These are phyloP conservation scores for Malassezia furfur DNA, from an alignment of 1,284 basidiomycete genomes.

Conservation along the genomic window DNA sequence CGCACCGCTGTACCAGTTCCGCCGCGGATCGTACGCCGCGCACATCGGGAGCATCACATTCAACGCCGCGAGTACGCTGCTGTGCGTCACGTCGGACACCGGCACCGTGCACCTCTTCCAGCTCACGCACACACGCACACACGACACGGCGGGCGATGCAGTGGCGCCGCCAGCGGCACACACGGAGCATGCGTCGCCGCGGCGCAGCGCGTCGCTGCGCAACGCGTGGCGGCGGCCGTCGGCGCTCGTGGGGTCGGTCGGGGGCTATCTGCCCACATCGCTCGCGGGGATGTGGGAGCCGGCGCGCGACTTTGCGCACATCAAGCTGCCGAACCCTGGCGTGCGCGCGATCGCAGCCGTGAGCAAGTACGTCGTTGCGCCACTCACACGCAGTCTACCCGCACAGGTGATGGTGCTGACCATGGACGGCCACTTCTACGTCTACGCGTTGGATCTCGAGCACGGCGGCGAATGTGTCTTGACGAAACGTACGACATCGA, in stretches of 20 bases:
- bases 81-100: constrained; percentile 83
- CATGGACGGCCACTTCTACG: constrained; percentile 88
- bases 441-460: constrained; percentile 90
- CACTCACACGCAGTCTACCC: constrained; percentile 54
- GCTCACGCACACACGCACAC: constrained; percentile 50
- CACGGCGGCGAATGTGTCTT: constrained; percentile 88
- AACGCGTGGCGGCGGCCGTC: constrained; percentile 55
- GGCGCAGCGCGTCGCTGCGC: background rate
- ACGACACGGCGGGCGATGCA: background rate
- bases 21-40: constrained; percentile 75
- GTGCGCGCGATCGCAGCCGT: constrained; percentile 49
- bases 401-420: constrained; percentile 96
- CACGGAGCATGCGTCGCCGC: too few species aligned
- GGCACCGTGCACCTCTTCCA: constrained; percentile 98
- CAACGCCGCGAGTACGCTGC: constrained; percentile 69
- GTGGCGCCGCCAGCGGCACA: too few species aligned
- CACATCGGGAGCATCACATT: constrained; percentile 86
- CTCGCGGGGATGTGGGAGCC: constrained; percentile 97
- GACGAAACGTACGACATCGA: constrained; percentile 59
- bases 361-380: constrained; percentile 15
- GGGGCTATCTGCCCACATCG: constrained; percentile 79
- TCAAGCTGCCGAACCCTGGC: constrained; percentile 73
- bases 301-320: constrained; percentile 81
- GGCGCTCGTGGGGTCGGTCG: constrained; percentile 57
- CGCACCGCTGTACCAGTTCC: constrained; percentile 88